A percentile compares a stretch with the other conserved stretches of the same genome.
Conservation (phyloP, 2,329 filamentous ascomycete genomes). For the Aureobasidium lini region DNA sequence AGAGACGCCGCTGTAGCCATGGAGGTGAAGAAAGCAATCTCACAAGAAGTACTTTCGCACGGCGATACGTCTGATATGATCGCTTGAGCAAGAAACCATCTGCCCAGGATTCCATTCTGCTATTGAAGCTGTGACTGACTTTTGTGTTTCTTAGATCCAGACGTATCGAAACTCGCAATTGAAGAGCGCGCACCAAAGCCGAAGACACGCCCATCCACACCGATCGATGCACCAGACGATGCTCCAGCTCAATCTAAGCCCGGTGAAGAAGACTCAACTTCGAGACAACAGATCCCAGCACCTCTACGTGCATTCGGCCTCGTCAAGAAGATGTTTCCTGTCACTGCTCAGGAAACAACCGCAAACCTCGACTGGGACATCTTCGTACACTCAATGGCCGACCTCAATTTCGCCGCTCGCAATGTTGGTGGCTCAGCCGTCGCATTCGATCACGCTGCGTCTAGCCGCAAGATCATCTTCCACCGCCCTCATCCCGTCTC, state of each 20-base stretch:
- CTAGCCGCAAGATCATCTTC: neutral
- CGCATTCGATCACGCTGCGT: neutral
- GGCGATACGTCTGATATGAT: too few species aligned
- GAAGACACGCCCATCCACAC: neutral
- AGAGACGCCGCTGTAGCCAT: neutral
- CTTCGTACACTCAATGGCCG: neutral
- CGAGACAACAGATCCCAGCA: neutral
- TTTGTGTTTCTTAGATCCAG: neutral
- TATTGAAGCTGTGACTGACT: too few species aligned
- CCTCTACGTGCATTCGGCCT: neutral
- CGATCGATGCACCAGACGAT: neutral
- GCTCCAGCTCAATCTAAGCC: neutral
- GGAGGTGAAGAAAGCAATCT: too few species aligned
- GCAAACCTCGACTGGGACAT: neutral
- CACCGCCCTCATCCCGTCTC: constrained; percentile 15
- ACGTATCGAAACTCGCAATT: neutral
- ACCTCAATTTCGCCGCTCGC: neutral
- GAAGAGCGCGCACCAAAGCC: neutral
- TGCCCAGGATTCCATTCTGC: too few species aligned
- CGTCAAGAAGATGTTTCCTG: neutral
- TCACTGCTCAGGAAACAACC: neutral
- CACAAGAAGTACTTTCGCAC: too few species aligned
- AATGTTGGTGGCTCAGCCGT: neutral
- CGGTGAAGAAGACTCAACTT: neutral
- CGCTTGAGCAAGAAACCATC: too few species aligned